phyloP scores from a whole-genome alignment of 441 rosid species.

The Euphorbia schlechtendalii region DNA sequence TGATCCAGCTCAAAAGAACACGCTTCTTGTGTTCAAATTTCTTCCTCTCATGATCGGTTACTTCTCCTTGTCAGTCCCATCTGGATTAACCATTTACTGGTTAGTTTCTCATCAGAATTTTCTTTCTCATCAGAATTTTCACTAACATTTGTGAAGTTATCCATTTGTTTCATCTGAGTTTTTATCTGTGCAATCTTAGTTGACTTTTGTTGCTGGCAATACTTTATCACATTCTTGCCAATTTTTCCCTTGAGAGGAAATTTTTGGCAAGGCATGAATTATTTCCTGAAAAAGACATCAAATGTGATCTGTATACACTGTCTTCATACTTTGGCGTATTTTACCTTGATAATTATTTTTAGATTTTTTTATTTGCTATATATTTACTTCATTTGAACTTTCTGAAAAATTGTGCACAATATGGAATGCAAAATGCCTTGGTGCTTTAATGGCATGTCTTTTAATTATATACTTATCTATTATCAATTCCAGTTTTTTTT shows the following conservation, averaged over 20 bases:
- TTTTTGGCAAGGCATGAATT: neutral
- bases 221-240: neutral
- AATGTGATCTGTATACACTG: neutral
- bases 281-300: neutral
- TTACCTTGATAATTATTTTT: neutral
- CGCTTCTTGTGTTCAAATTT: slow-evolving; percentile 83
- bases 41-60: slow-evolving; percentile 97
- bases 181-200: neutral
- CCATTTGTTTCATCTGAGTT: slow-evolving; percentile 2
- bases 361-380: neutral
- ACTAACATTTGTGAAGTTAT: slow-evolving; percentile 6
- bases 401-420: neutral
- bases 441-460: neutral
- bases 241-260: neutral
- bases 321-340: neutral
- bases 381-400: neutral
- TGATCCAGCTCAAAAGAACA: slow-evolving; percentile 89
- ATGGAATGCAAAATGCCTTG: neutral
- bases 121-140: slow-evolving; percentile 25
- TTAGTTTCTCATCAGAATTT: no score
- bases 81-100: slow-evolving; percentile 95
- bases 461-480: neutral
- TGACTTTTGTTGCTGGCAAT: slow-evolving; percentile 1
- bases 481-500: neutral
- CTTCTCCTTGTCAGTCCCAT: slow-evolving; percentile 92